Evolutionary conservation across 768 basidiomycete species (phyloP), one percentile per base, ranked within the genome.

Genomic region (Cubamyces sp.): DNA sequence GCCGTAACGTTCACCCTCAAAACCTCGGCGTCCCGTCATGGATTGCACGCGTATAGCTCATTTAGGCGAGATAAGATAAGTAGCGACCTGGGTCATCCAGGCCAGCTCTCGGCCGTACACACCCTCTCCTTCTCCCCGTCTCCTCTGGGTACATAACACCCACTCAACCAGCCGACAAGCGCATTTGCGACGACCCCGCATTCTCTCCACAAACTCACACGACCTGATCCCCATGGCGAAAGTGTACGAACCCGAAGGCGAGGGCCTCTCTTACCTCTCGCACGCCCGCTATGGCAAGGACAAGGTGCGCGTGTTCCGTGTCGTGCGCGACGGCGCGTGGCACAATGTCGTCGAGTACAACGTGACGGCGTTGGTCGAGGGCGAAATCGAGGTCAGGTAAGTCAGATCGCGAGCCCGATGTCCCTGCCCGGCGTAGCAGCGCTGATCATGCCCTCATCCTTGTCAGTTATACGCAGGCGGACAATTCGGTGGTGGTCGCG

Each of bases 261-360:
- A 57, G 37, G 55, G 57, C n/a, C 53, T 64, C 41, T 64, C 63
- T 25, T 67, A 70, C 47, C 82, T 85, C 57, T 71, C 77, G 3
- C 68, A 73, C 19, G 88, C 91, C 1, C 84, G 86, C 25, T 93
- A 95, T 69, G 95, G 95, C 12, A 98, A 98, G 77, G 89, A 93
- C 75, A 87, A 89, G 65, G 84, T 98, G 16, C 84, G 94, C 23
- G 90, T 98, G 45, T 84, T 93, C 65, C 86, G 96, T 30, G 82
- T 96, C 57, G 92, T 96, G 21, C 82, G 94, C 11, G 82, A 86
- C 51, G 84, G 78, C 4, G 76, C 78, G 9, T 81, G 83, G 76
- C 90, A 95, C 68, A 79, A 87, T 37, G 75, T 95, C 11, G 91
- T 89, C 28, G 94, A 96, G 74, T 96, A 96, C 76, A 89, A 87